Percentiles rank a stretch among this genome's conserved stretches.
These are phyloP conservation scores for Neopestalotiopsis sp. DNA, from an alignment of 2,329 filamentous ascomycete species.

Conservation along the genomic window DNA sequence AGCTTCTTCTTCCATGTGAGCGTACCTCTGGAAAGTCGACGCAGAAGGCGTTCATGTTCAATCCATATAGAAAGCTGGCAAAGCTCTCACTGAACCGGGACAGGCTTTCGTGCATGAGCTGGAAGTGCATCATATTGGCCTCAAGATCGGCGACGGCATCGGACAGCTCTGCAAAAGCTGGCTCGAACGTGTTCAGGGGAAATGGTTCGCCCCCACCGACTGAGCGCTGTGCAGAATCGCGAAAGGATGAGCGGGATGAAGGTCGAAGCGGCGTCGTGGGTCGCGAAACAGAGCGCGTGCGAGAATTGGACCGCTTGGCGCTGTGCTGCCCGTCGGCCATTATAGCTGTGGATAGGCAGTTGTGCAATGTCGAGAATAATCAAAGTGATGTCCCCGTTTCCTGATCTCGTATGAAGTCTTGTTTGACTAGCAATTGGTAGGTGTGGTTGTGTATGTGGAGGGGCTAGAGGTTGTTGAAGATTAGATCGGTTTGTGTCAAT, in stretches of 20 bases:
- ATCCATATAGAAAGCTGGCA: constrained; percentile 89
- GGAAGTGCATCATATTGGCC: constrained; percentile 96
- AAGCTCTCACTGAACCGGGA: constrained; percentile 95
- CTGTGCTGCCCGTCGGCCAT: constrained; percentile 8
- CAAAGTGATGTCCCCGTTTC: not conserved
- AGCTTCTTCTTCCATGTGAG: not conserved
- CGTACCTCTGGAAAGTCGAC: constrained; percentile 93
- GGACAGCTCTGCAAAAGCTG: constrained; percentile 89
- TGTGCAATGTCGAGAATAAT: not conserved
- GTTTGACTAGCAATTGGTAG: too few relatives aligned
- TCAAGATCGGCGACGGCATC: constrained; percentile 96
- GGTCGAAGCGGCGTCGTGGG: constrained; percentile 93
- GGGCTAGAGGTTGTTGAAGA: too few relatives aligned
- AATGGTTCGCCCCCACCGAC: constrained; percentile 60
- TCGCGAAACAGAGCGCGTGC: constrained; percentile 58
- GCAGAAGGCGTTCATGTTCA: constrained; percentile 99
- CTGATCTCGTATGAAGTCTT: not conserved
- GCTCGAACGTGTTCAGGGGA: constrained; percentile 84
- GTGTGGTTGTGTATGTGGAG: too few relatives aligned
- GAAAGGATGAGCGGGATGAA: constrained; percentile 86
- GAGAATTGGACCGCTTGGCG: constrained; percentile 19
- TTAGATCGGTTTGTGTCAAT: too few relatives aligned
- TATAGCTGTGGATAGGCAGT: not conserved
- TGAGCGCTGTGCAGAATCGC: constrained; percentile 71
- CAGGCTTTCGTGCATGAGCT: constrained; percentile 94